Evolutionary conservation across 2,329 filamentous ascomycete genomes (phyloP).

Genomic region (Pseudogymnoascus sp.): DNA sequence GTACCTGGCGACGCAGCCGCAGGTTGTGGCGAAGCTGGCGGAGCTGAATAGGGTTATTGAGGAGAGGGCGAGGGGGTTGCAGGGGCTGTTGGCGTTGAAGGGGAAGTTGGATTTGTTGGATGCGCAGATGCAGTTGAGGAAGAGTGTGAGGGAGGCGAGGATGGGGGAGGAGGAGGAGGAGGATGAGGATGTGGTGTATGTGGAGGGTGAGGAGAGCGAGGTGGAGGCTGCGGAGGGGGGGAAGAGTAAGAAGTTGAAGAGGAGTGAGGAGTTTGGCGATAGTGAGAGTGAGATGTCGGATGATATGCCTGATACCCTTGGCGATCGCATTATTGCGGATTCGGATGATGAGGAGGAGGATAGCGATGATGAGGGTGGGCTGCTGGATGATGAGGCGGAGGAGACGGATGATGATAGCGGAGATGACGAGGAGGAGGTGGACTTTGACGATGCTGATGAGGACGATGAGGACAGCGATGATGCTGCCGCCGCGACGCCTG

Average conservation of each 20-base stretch:
- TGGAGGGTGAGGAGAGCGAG: conserved; percentile 63
- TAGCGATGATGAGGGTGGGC: conserved; percentile 34
- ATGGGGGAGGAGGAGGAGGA: conserved; percentile 35
- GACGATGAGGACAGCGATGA: conserved; percentile 38
- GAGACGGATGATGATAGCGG: conserved; percentile 31
- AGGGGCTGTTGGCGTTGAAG: conserved; percentile 78
- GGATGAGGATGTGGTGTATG: conserved; percentile 65
- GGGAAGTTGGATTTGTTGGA: conserved; percentile 93
- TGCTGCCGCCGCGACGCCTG: conserved; percentile 17
- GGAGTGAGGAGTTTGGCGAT: conserved; percentile 19
- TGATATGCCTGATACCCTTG: conserved; percentile 34
- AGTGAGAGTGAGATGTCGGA: conserved; percentile 27
- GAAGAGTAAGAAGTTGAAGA: conserved; percentile 32
- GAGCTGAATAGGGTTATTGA: conserved; percentile 80
- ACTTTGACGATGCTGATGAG: conserved; percentile 37
- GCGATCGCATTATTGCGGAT: conserved; percentile 35
- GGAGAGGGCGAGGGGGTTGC: conserved; percentile 73
- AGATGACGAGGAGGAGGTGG: conserved; percentile 37
- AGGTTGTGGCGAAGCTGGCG: conserved; percentile 68
- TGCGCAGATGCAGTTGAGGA: conserved; percentile 75
- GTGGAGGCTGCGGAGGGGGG: conserved; percentile 50
- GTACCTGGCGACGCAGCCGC: conserved; percentile 78
- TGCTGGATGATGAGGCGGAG: conserved; percentile 45
- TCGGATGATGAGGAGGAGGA: conserved; percentile 40
- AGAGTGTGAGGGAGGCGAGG: conserved; percentile 50